Conservation (phyloP, 2,329 filamentous ascomycete genomes). For the Rasamsonia emersonii region DNA sequence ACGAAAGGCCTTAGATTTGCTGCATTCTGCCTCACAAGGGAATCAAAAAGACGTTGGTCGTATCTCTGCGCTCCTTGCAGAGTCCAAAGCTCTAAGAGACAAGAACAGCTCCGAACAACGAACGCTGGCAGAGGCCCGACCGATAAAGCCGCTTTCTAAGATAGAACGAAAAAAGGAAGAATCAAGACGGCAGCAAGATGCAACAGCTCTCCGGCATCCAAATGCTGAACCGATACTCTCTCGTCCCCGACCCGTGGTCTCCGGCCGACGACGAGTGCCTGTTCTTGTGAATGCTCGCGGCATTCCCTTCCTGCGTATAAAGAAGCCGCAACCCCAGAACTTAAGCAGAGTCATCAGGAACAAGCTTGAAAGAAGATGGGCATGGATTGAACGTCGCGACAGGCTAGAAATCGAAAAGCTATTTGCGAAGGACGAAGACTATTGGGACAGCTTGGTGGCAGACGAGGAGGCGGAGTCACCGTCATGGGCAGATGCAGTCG, state of each 20-base stretch:
- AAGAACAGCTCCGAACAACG: slow-evolving; percentile 15
- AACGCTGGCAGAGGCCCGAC: slow-evolving; percentile 9
- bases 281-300: slow-evolving; percentile 34
- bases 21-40: slow-evolving; percentile 24
- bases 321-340: slow-evolving; percentile 35
- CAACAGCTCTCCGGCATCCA: slow-evolving; percentile 24
- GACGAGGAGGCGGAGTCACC: slow-evolving; percentile 13
- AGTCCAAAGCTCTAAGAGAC: slow-evolving; percentile 15
- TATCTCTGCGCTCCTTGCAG: slow-evolving; percentile 19
- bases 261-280: slow-evolving; percentile 32
- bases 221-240: slow-evolving; percentile 24
- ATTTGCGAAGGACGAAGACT: slow-evolving; percentile 33
- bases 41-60: slow-evolving; percentile 16
- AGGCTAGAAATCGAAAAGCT: slow-evolving; percentile 20
- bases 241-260: slow-evolving; percentile 25
- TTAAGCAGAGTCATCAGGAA: slow-evolving; percentile 28
- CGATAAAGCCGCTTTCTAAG: slow-evolving; percentile 15
- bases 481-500: slow-evolving; percentile 18
- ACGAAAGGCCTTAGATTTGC: slow-evolving; percentile 29
- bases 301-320: slow-evolving; percentile 35
- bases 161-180: slow-evolving; percentile 17
- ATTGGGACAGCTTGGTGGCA: slow-evolving; percentile 30
- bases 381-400: slow-evolving; percentile 24
- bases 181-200: slow-evolving; percentile 17
- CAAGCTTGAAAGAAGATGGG: slow-evolving; percentile 27